Evolutionary conservation across 176 grass and related monocot species (phyloP), one percentile per base, ranked within the genome.

Genomic region (Tuctoria greenei): DNA sequence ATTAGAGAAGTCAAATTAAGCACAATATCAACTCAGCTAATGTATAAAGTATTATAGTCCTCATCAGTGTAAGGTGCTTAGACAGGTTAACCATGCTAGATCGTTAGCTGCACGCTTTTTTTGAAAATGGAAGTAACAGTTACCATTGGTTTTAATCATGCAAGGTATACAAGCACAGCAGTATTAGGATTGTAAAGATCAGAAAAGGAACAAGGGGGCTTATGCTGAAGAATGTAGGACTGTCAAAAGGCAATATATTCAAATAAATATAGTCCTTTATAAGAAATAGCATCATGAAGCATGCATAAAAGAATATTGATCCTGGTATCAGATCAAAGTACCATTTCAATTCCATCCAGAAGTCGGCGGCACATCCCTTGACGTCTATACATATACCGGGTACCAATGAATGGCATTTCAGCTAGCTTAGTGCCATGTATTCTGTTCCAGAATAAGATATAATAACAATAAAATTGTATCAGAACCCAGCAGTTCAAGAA

Each of bases 331-430:
- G 62, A 64, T 52, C 51, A 76, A 86, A 12, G 67, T 93, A 97
- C 93, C 71, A 43, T 88, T 97, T 97, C 87, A 46, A 97, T 97
- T 78, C 85, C 93, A 86, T 86, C 72, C 51, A 97, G 64, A 87
- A 97, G 87, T 60, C 82, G 85, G 52, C 87, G 90, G 80, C 90
- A 93, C 93, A 97, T 97, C 73, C 93, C 93, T 88, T 84, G 90
- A 41, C 83, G 93, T 43, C 93, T 89, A 61, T 97, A 93, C 82
- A 90, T 88, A 77, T 80, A 73, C 39, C 90, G 75, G 60, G 93
- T 97, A 77, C 93, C 90, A 78, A 93, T 90, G 83, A 97, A 97
- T 54, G 93, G 93, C 93, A 97, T 97, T 85, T 97, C 93, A 67
- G 93, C 93, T 71, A 97, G 70, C 78, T 87, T 97, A 72, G 77